Base-by-base conservation (phyloP, 1,284 basidiomycete genomes). In the Hemileia vastatrix region DNA sequence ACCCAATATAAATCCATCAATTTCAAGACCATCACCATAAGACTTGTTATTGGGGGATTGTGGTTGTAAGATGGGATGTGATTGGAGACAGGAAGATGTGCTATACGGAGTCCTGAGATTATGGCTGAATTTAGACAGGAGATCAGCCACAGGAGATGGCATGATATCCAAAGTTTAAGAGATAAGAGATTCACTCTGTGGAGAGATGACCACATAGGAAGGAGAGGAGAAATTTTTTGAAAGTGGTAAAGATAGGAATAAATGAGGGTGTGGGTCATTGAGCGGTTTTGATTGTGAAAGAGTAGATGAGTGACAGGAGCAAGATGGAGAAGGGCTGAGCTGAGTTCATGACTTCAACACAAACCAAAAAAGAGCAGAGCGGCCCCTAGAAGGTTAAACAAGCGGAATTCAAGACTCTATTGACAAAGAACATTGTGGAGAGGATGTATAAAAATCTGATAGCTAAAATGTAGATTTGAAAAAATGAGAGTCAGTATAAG, bases 1-100 rank as follows among this genome's bases (percentile, higher is more conserved):
- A 19, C 88, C 90, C 0, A 96, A 81, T 4, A 82, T 83, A 72
- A 91, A 94, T n/a, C 77, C 71, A 2, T 67, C 72, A 4, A 75
- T 53, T 33, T 66, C 64, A 36, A 67, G 67, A 24, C 70, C 71
- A 31, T 66, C 63, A 23, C 54, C 44, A 4, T 54, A n/a, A 5
- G 48, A 3, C 32, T 43, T 31, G 31, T 18, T n/a, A n/a, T n/a
- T 11, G 13, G 50, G 51, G 32, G 50, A 54, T 8, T n/a, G n/a
- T n/a, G 31, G 27, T 18, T 6, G n/a, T 32, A 18, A 8, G 23
- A 9, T n/a, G 36, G 8, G 23, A 47, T 53, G 24, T 61, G 49
- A 54, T 31, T 2, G 21, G n/a, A n/a, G n/a, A n/a, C n/a, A n/a
- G n/a, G n/a, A n/a, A n/a, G n/a, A n/a, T n/a, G n/a, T 32, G 23